Conservation (phyloP, 2,329 filamentous ascomycete species). For the Sarocladium kiliense region DNA sequence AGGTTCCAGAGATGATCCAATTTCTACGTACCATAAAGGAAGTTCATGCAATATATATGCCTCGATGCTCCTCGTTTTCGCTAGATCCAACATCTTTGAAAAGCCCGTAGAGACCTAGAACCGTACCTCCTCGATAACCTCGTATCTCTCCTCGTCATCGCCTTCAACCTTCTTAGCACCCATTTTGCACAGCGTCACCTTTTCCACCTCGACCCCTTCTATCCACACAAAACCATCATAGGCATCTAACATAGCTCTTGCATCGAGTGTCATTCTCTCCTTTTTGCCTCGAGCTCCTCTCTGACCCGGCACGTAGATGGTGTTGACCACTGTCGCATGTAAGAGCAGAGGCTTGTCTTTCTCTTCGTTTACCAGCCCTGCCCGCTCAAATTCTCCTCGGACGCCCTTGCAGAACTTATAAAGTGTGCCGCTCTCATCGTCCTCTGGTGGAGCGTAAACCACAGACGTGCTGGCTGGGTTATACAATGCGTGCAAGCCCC, state of each 20-base stretch:
- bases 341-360: constrained; percentile 59
- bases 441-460: constrained; percentile 58
- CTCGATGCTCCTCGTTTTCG: neutral
- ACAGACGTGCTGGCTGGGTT: constrained; percentile 50
- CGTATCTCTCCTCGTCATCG: constrained; percentile 44
- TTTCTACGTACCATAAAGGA: too few relatives aligned
- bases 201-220: constrained; percentile 59
- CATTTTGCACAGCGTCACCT: constrained; percentile 79
- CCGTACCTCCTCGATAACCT: constrained; percentile 44
- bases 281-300: constrained; percentile 23
- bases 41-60: neutral
- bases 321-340: constrained; percentile 84
- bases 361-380: constrained; percentile 53
- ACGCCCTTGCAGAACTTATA: constrained; percentile 54
- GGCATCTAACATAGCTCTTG: constrained; percentile 46
- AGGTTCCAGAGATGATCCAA: too few relatives aligned
- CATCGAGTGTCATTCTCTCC: constrained; percentile 47
- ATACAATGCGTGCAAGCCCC: constrained; percentile 59
- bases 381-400: constrained; percentile 46
- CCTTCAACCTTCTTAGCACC: constrained; percentile 64
- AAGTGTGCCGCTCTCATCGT: constrained; percentile 42
- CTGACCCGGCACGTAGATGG: constrained; percentile 56
- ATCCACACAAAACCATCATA: constrained; percentile 69
- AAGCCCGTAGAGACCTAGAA: constrained; percentile 21
- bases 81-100: neutral